A percentile compares a stretch with the other conserved stretches of the same genome.
These are phyloP conservation scores for Phtheirospermum japonicum DNA, from an alignment of 257 asterid species.

Conservation along the genomic window DNA sequence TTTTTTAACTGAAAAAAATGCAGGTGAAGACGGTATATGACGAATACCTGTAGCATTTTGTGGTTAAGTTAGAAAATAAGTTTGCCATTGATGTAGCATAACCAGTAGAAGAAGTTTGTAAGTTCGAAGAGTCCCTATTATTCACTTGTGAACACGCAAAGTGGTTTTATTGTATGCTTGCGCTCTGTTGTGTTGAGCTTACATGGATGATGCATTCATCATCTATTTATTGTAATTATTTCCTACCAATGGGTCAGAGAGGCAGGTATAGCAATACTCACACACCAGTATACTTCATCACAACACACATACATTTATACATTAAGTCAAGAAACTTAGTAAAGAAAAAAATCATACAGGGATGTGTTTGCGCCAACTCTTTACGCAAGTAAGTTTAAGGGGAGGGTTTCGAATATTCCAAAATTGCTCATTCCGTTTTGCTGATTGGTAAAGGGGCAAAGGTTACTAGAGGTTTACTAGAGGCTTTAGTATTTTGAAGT, in stretches of 20 bases:
- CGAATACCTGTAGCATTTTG: neutral
- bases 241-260: slow-evolving; percentile 17
- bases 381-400: neutral
- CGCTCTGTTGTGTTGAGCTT: slow-evolving; percentile 16
- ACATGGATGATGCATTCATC: neutral
- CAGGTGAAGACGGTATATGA: slow-evolving; percentile 2
- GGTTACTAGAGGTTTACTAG: no score
- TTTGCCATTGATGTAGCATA: slow-evolving; percentile 3
- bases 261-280: neutral
- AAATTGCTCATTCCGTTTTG: slow-evolving; percentile 8
- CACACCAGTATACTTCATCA: neutral
- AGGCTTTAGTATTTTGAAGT: no score
- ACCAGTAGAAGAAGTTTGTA: neutral
- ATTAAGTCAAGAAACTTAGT: slow-evolving; percentile 15
- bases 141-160: neutral
- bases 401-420: neutral
- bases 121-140: neutral
- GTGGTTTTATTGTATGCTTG: neutral
- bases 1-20: slow-evolving; percentile 3
- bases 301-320: neutral
- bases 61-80: slow-evolving; percentile 5
- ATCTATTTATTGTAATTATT: neutral
- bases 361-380: neutral
- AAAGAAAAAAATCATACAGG: neutral
- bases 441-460: neutral